A percentile compares a stretch with the other conserved stretches of the same genome.
These are phyloP conservation scores for Monotropa hypopitys DNA, from an alignment of 179 eudicot species.

Conservation along the genomic window DNA sequence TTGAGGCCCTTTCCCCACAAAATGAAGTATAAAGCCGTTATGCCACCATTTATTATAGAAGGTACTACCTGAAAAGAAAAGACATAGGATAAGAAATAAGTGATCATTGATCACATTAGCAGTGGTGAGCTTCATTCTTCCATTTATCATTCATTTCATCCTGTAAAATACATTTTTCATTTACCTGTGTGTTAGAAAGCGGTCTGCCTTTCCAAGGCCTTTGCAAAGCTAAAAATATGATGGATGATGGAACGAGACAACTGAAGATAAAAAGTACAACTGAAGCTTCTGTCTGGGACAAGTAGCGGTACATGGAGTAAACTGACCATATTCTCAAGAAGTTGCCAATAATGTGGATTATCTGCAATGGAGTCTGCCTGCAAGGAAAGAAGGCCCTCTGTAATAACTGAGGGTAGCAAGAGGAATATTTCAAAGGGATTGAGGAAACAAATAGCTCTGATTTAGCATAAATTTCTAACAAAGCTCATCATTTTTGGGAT, in stretches of 20 bases:
- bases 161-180: neutral
- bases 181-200: slow-evolving; percentile 77
- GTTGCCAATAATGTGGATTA: slow-evolving; percentile 63
- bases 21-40: slow-evolving; percentile 87
- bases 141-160: neutral
- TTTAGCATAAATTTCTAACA: neutral
- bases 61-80: slow-evolving; percentile 63
- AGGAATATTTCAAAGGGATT: neutral
- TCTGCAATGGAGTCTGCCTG: slow-evolving; percentile 77
- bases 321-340: slow-evolving; percentile 94
- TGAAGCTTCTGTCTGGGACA: slow-evolving; percentile 74
- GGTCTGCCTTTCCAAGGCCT: slow-evolving; percentile 95
- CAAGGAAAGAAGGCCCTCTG: slow-evolving; percentile 6
- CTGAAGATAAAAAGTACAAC: slow-evolving; percentile 74
- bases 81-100: slow-evolving; percentile 3
- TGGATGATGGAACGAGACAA: slow-evolving; percentile 70
- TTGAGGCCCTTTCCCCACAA: slow-evolving; percentile 92
- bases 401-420: neutral
- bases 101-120: neutral
- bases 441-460: neutral
- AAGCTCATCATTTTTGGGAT: neutral
- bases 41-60: slow-evolving; percentile 72
- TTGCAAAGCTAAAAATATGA: slow-evolving; percentile 60
- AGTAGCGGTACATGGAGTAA: slow-evolving; percentile 76
- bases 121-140: neutral